Percentiles rank a stretch among this genome's conserved stretches.
Conservation (phyloP, 2,329 filamentous ascomycete species). For the Cyphellophora europaea region DNA sequence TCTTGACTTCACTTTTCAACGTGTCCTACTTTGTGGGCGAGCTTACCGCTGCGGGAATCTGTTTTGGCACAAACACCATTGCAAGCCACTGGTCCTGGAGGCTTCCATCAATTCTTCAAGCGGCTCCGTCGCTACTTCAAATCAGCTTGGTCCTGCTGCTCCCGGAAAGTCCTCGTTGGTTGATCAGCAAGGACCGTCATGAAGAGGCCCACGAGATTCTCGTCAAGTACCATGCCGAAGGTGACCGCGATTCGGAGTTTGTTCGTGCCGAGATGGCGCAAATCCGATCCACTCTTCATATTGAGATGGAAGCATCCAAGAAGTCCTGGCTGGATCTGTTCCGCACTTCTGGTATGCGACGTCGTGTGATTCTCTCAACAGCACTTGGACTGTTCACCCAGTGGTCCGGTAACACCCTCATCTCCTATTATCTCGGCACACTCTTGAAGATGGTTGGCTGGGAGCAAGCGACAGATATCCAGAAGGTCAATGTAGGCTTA, state of each 20-base stretch:
- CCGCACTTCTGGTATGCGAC: slow-evolving; percentile 23
- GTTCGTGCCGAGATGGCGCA: slow-evolving; percentile 52
- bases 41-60: slow-evolving; percentile 32
- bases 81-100: slow-evolving; percentile 35
- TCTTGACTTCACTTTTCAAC: slow-evolving; percentile 54
- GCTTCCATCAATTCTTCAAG: slow-evolving; percentile 36
- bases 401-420: slow-evolving; percentile 28
- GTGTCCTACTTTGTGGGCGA: slow-evolving; percentile 48
- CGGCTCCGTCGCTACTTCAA: slow-evolving; percentile 20
- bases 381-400: slow-evolving; percentile 29
- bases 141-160: slow-evolving; percentile 22
- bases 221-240: slow-evolving; percentile 42
- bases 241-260: slow-evolving; percentile 39
- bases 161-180: slow-evolving; percentile 16
- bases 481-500: slow-evolving; percentile 28
- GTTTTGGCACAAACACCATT: slow-evolving; percentile 30
- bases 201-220: slow-evolving; percentile 23
- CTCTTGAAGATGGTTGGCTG: slow-evolving; percentile 30
- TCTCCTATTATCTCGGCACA: slow-evolving; percentile 24
- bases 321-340: slow-evolving; percentile 24
- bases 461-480: slow-evolving; percentile 26
- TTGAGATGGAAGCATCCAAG: slow-evolving; percentile 43
- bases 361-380: slow-evolving; percentile 22
- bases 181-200: slow-evolving; percentile 18
- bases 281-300: slow-evolving; percentile 47